Conservation (phyloP, 2,329 filamentous ascomycete genomes). For the Aureobasidium sp. region DNA sequence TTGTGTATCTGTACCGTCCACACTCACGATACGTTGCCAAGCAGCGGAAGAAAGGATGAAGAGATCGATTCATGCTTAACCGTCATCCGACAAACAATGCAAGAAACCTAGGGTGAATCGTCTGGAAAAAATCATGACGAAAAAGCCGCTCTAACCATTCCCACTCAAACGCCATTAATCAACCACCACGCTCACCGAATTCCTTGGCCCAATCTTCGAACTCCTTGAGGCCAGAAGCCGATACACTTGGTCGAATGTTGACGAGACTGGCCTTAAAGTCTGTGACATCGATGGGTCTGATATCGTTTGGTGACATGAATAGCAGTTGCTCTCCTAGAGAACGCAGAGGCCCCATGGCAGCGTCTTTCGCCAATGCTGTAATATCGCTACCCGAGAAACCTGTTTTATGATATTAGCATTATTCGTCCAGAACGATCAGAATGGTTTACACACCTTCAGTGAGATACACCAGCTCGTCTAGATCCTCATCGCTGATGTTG, state of each 20-base stretch:
- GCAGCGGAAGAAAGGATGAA: too few species aligned
- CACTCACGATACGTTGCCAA: too few species aligned
- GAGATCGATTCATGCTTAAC: neutral
- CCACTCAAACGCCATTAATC: neutral
- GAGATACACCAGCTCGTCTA: constrained; percentile 62
- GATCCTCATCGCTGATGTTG: constrained; percentile 60
- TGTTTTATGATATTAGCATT: constrained; percentile 30
- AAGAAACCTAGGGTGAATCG: neutral
- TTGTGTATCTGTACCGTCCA: too few species aligned
- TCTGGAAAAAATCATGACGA: neutral
- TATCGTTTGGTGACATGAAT: constrained; percentile 88
- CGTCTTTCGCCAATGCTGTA: constrained; percentile 91
- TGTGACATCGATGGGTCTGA: constrained; percentile 69
- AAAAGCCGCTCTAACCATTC: neutral
- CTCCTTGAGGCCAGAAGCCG: constrained; percentile 70
- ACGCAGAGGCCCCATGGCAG: constrained; percentile 89
- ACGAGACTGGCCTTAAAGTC: constrained; percentile 79
- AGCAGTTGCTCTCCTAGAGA: constrained; percentile 83
- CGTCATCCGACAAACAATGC: neutral
- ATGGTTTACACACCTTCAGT: constrained; percentile 62
- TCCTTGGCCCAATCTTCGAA: constrained; percentile 92
- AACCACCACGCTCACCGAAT: constrained; percentile 81
- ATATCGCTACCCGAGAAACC: constrained; percentile 98
- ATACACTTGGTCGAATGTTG: constrained; percentile 85
- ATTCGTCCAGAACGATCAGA: neutral